Base-by-base conservation (phyloP, 2,329 filamentous ascomycete species). In the Balansia obtecta region DNA sequence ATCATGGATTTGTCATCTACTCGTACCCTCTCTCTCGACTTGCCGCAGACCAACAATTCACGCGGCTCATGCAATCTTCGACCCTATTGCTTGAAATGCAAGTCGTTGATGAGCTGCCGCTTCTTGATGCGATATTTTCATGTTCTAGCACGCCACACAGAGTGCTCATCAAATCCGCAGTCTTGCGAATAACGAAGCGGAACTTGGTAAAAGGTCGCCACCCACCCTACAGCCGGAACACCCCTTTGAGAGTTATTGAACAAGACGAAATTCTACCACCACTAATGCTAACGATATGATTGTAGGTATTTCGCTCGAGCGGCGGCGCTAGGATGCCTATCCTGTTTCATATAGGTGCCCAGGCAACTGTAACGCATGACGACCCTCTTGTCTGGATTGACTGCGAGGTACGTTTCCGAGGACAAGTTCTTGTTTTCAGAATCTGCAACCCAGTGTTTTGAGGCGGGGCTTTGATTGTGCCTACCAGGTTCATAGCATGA, bases 331-430 rank as follows among this genome's bases (percentile, higher is more conserved):
- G 39, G 9, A 40, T 40, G 9, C 16, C n/a, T n/a, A n/a, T n/a
- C 1, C 32, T 39, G 12, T n/a, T n/a, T 32, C 37, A 34, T 30
- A 45, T 43, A 18, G 45, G 15, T 34, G 20, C 18, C 45, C 39
- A 16, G 4, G 33, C 49, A n/a, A 40, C 20, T 32, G 40, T 44
- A 42, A 42, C 18, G 9, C 27, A 15, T 20, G 18, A 15, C 4
- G 80, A 82, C 56, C 84, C 85, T 9, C 69, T 94, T 38, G 86
- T 94, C 55, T 94, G 88, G 88, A 90, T 95, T 56, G 88, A 95
- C 68, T 77, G 74, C 56, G 75, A 79, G 69, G 74, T 76, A 58
- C 20, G 49, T 47, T 40, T 40, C 12, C 9, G 34, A 13, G 13
- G 20, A 20, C 34, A 18, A 15, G n/a, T 22, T 20, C 27, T 27